Evolutionary conservation across 2,329 filamentous ascomycete genomes (phyloP).

Genomic region (Aspergillus aculeatus): DNA sequence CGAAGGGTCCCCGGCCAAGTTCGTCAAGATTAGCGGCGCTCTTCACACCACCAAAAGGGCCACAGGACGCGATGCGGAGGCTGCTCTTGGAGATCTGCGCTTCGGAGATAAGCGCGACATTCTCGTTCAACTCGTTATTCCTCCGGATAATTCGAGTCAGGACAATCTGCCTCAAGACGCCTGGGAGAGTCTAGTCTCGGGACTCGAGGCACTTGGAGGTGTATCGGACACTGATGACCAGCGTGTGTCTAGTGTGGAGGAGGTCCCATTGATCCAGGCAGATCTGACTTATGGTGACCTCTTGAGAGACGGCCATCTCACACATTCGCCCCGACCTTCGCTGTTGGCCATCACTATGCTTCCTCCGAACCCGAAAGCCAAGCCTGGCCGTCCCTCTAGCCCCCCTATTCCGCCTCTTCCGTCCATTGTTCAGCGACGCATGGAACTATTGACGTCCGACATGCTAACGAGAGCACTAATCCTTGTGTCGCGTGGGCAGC

Average conservation of each 20-base stretch:
- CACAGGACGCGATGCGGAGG: constrained; percentile 90
- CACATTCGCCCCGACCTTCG: constrained; percentile 84
- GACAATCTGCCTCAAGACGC: constrained; percentile 89
- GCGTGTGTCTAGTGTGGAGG: constrained; percentile 80
- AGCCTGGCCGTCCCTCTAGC: constrained; percentile 51
- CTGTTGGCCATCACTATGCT: constrained; percentile 92
- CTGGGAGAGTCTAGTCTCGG: constrained; percentile 96
- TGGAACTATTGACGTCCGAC: constrained; percentile 96
- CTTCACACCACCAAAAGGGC: constrained; percentile 95
- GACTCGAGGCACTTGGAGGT: constrained; percentile 87
- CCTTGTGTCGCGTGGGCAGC: constrained; percentile 84
- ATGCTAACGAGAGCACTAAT: constrained; percentile 94
- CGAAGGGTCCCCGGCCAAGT: constrained; percentile 95
- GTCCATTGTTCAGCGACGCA: constrained; percentile 89
- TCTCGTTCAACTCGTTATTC: constrained; percentile 87
- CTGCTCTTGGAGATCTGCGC: constrained; percentile 82
- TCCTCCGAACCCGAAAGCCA: constrained; percentile 67
- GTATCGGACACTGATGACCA: constrained; percentile 83
- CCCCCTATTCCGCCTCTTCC: constrained; percentile 94
- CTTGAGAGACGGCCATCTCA: constrained; percentile 78
- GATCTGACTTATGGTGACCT: constrained; percentile 94
- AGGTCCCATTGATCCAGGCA: constrained; percentile 91
- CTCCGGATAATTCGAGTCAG: constrained; percentile 76
- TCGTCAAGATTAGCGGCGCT: constrained; percentile 96
- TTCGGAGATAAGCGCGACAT: constrained; percentile 96